phyloP scores from a whole-genome alignment of 1,284 basidiomycete species.

The Sanguinoderma infundibulare region DNA sequence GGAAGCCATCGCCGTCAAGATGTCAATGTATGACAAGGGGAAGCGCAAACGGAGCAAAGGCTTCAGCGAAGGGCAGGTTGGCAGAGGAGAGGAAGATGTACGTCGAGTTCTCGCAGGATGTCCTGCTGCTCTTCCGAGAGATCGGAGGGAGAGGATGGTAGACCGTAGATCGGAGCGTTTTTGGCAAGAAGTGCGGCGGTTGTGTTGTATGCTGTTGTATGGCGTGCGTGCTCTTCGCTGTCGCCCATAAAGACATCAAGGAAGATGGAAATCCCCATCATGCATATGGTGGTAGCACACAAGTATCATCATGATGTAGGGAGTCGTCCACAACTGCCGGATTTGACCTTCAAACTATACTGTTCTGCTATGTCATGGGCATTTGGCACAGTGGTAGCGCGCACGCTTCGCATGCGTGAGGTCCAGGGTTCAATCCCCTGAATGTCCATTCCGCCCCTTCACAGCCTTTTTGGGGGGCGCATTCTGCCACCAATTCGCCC shows the following conservation, averaged over 20 bases:
- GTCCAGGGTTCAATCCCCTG: constrained; percentile 28
- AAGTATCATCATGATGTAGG: too few species aligned
- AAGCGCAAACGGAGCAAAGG: background rate
- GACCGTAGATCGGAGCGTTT: constrained; percentile 44
- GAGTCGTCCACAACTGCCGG: too few species aligned
- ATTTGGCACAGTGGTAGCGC: constrained; percentile 29
- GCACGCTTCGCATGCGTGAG: constrained; percentile 29
- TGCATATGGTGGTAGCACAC: background rate
- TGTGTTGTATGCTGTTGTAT: constrained; percentile 36
- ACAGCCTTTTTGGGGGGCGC: background rate
- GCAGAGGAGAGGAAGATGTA: constrained; percentile 20
- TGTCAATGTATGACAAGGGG: background rate
- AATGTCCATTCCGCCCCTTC: constrained; percentile 14
- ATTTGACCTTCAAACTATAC: too few species aligned
- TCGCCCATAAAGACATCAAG: constrained; percentile 49
- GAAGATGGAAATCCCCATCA: constrained; percentile 27
- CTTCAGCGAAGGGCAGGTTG: background rate
- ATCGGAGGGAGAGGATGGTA: constrained; percentile 41
- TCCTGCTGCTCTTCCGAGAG: constrained; percentile 47
- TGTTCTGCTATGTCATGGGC: constrained; percentile 7
- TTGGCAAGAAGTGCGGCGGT: constrained; percentile 39
- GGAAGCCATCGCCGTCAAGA: background rate
- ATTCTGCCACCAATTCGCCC: too few species aligned
- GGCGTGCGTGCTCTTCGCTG: constrained; percentile 34
- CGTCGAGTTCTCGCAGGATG: constrained; percentile 46